A percentile compares a stretch with the other conserved stretches of the same genome.
These are phyloP conservation scores for Dioszegia crocea DNA, from an alignment of 768 basidiomycete genomes.

Conservation along the genomic window DNA sequence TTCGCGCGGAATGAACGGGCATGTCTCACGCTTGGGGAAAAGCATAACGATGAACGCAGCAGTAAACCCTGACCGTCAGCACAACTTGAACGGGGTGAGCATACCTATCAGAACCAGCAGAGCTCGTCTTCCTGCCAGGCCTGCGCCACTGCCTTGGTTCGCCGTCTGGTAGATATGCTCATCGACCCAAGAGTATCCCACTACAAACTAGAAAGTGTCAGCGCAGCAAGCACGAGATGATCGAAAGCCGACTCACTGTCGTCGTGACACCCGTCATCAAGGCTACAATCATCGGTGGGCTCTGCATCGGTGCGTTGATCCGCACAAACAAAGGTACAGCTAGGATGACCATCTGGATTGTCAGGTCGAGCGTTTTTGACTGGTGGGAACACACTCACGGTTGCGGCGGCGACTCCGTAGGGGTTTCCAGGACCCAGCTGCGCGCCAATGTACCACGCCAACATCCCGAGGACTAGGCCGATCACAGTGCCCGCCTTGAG, in stretches of 20 bases:
- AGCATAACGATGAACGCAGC: conserved; percentile 59
- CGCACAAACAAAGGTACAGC: conserved; percentile 57
- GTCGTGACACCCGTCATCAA: conserved; percentile 49
- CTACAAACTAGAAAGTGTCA: conserved; percentile 49
- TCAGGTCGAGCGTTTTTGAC: not conserved
- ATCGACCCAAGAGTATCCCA: conserved; percentile 62
- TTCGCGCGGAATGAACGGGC: too few relatives aligned
- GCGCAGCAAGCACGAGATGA: not conserved
- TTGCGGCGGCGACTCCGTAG: conserved; percentile 57
- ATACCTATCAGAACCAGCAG: conserved; percentile 57
- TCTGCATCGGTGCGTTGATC: conserved; percentile 52
- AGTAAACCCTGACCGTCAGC: conserved; percentile 50
- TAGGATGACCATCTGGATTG: conserved; percentile 51
- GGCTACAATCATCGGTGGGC: conserved; percentile 24
- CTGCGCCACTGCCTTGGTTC: conserved; percentile 58
- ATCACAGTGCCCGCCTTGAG: conserved; percentile 32
- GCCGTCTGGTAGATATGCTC: conserved; percentile 54
- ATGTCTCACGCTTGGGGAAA: conserved; percentile 50
- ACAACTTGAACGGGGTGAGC: conserved; percentile 10
- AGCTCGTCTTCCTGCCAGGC: conserved; percentile 57
- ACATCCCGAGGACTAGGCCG: conserved; percentile 44
- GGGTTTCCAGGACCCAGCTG: conserved; percentile 56
- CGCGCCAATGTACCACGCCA: conserved; percentile 49
- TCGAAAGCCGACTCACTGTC: conserved; percentile 48
- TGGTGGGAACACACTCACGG: conserved; percentile 33